These are phyloP conservation scores for Penicillium hesseltinei DNA, from an alignment of 2,329 filamentous ascomycete genomes.

Conservation along the genomic window DNA sequence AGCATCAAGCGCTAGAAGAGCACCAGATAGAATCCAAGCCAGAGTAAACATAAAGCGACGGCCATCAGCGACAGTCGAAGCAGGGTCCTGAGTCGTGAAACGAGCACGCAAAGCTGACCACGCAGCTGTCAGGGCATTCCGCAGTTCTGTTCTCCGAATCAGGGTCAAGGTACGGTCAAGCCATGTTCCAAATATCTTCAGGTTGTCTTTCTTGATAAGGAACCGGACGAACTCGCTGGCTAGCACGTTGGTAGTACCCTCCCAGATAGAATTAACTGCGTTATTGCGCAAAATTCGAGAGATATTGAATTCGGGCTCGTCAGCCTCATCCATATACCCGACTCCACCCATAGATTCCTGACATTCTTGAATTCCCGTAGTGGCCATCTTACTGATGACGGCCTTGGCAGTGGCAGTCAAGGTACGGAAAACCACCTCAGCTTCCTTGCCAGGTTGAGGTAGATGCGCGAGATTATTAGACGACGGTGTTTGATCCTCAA, in stretches of 20 bases:
- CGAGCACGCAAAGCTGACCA: slow-evolving; percentile 21
- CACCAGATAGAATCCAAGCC: slow-evolving; percentile 36
- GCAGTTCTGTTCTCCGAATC: slow-evolving; percentile 11
- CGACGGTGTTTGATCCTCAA: slow-evolving; percentile 53
- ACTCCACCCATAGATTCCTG: slow-evolving; percentile 41
- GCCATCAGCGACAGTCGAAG: slow-evolving; percentile 28
- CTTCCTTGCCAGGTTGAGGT: slow-evolving; percentile 30
- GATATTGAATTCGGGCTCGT: slow-evolving; percentile 63
- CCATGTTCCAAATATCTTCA: slow-evolving; percentile 39
- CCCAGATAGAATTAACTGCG: slow-evolving; percentile 60
- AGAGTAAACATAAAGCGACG: slow-evolving; percentile 38
- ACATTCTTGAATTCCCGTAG: slow-evolving; percentile 36
- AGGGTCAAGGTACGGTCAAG: slow-evolving; percentile 38
- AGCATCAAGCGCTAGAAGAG: slow-evolving; percentile 41
- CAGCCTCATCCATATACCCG: slow-evolving; percentile 40
- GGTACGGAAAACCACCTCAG: slow-evolving; percentile 27
- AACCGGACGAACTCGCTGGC: slow-evolving; percentile 52
- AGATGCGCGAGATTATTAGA: slow-evolving; percentile 49
- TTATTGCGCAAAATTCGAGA: slow-evolving; percentile 65
- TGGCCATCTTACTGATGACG: slow-evolving; percentile 35
- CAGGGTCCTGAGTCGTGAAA: slow-evolving; percentile 15
- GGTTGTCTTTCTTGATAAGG: slow-evolving; percentile 25
- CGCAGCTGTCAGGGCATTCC: slow-evolving; percentile 7
- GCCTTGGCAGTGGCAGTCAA: slow-evolving; percentile 37
- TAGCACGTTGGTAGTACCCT: slow-evolving; percentile 71